Base-by-base conservation (phyloP, 2,329 filamentous ascomycete genomes). In the Macrophomina tecta region DNA sequence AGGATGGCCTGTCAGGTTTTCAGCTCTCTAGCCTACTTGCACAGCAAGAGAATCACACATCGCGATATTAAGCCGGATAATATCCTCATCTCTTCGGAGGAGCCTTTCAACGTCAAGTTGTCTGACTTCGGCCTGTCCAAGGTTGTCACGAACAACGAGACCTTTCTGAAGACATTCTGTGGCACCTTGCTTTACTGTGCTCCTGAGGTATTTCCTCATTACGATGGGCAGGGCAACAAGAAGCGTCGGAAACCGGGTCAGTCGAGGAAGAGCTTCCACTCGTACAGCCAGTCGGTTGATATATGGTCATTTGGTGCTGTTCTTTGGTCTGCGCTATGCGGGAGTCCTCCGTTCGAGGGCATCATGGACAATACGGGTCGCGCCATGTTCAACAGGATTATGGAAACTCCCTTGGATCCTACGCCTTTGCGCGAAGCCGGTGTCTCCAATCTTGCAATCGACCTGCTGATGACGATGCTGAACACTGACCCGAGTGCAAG, bases 21-120 rank as follows among this genome's bases (percentile, higher is more conserved):
- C 51, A 87, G 90, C 71, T 94, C 94, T 1, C 82, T 99, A 63
- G 89, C 88, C 36, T 97, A 99, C 76, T 84, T 99, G 8, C 95
- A 99, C 77, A 83, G 85, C 64, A 90, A 91, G 73, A 93, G 91
- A 74, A 97, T 99, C 72, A 98, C 94, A 0, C 95, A 99, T 79
- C 91, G 95, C n/a, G 95, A 99, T 78, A 93, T 99, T 75, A 99
- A 99, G 76, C 95, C 95, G 0, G 95, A 99, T 82, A 99, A 99
- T 74, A 97, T 99, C 68, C 84, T 99, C 48, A 91, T 98, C 71
- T 84, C 89, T 11, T 90, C 88, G 0, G 77, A 87, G 9, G 83
- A 90, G 5, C 93, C 94, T 0, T 87, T 97, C 58, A 84, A 87
- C 14, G 90, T 98, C 72, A 98, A 99, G 79, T 83, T 99, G 14